A percentile compares a stretch with the other conserved stretches of the same genome.
phyloP scores from a whole-genome alignment of 1,139 yeast genomes.

The Candida sojae region DNA sequence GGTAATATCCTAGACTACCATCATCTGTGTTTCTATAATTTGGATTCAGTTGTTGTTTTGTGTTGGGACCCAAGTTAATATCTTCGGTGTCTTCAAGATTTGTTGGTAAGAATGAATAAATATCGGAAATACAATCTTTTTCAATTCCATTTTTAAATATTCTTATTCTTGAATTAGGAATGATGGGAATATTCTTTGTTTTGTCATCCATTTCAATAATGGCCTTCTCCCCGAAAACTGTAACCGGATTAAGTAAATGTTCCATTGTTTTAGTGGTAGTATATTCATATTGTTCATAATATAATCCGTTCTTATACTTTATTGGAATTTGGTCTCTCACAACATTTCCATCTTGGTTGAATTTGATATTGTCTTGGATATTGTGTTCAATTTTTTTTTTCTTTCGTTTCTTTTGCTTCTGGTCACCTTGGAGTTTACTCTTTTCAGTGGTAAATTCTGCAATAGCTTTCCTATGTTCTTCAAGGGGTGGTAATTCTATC shows the following conservation, averaged over 20 bases:
- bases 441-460: slow-evolving; percentile 19
- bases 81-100: slow-evolving; percentile 29
- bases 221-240: slow-evolving; percentile 68
- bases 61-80: slow-evolving; percentile 27
- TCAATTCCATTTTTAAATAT: slow-evolving; percentile 77
- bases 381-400: slow-evolving; percentile 13
- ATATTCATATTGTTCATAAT: slow-evolving; percentile 86
- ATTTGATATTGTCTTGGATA: slow-evolving; percentile 21
- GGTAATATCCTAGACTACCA: slow-evolving; percentile 87
- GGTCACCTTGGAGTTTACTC: slow-evolving; percentile 10
- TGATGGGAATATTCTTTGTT: slow-evolving; percentile 34
- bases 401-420: slow-evolving; percentile 17
- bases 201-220: slow-evolving; percentile 31
- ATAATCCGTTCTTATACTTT: slow-evolving; percentile 72
- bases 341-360: slow-evolving; percentile 36
- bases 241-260: slow-evolving; percentile 71
- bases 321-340: slow-evolving; percentile 88
- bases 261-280: slow-evolving; percentile 76
- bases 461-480: slow-evolving; percentile 39
- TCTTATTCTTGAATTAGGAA: slow-evolving; percentile 60
- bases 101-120: slow-evolving; percentile 75
- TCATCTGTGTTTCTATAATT: slow-evolving; percentile 64
- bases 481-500: slow-evolving; percentile 63
- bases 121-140: slow-evolving; percentile 59
- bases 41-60: slow-evolving; percentile 50